Base-by-base conservation (phyloP, 306 rosid species). In the Glycyrrhiza uralensis region DNA sequence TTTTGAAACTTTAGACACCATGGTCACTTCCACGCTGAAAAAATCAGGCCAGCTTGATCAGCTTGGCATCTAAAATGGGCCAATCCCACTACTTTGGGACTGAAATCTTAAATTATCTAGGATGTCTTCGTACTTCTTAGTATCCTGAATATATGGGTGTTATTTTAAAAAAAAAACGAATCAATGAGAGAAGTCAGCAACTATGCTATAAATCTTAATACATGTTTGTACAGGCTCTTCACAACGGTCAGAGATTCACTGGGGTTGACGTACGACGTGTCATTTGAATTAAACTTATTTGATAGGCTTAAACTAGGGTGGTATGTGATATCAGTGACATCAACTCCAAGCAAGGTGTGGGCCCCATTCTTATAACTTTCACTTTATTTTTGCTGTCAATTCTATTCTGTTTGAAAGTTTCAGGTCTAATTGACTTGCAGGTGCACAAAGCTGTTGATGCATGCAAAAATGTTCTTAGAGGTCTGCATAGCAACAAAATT, bases 401-500 rank as follows among this genome's bases (percentile, higher is more conserved):
- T 70, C 35, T 56, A 64, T 50, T 66, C 63, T 75, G 33, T 59
- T 81, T 47, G 12, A 49, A 51, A n/a, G 66, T 69, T 77, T 71
- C 28, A 30, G 39, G 22, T 79, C 64, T 47, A 59, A 54, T 70
- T 70, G 76, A 66, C 74, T 57, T 80, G 58, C 89, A 94, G 96
- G 96, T 89, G 44, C 90, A 91, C 79, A 94, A 91, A 89, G 99
- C 97, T 51, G 99, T 94, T 58, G 97, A 91, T 66, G 97, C 99
- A 41, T 91, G 99, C 90, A 94, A 94, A 84, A 91, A 76, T 74
- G 99, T 94, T 80, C 91, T 94, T 29, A 89, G 96, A 88, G 96
- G 99, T 65, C 56, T 94, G 82, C 95, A 88, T 79, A 81, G 96
- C 89, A 91, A 91, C 89, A 82, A 82, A 82, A 82, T 94, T 74